Conservation (phyloP, 192 early-diverging fungal species). For the Nowakowskiella sp. region DNA sequence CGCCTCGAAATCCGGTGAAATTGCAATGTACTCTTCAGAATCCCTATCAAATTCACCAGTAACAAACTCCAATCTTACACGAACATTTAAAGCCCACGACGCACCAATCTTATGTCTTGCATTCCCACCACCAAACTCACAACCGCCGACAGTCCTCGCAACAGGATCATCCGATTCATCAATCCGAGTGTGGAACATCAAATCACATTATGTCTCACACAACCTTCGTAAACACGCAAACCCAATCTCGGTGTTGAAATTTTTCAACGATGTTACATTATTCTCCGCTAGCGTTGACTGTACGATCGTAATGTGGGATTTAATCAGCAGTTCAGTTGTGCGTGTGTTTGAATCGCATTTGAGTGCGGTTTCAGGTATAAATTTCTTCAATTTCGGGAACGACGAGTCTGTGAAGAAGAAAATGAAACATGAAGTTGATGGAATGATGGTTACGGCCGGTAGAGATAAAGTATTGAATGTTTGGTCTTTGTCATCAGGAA, state of each 20-base stretch:
- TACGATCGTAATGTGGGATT: constrained; percentile 83
- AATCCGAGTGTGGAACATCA: constrained; percentile 94
- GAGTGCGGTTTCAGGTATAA: constrained; percentile 84
- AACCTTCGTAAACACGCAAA: constrained; percentile 90
- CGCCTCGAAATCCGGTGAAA: too few relatives aligned
- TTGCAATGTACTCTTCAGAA: too few relatives aligned
- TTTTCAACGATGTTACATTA: constrained; percentile 57
- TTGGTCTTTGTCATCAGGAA: constrained; percentile 66
- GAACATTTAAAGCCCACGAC: constrained; percentile 67
- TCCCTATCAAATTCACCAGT: too few relatives aligned
- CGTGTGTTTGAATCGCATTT: constrained; percentile 72
- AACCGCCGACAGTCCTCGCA: constrained; percentile 83
- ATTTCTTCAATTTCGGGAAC: too few relatives aligned
- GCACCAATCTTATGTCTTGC: constrained; percentile 90
- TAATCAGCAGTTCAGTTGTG: constrained; percentile 33
- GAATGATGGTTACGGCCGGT: constrained; percentile 67
- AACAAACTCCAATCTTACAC: too few relatives aligned
- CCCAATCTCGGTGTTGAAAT: constrained; percentile 75
- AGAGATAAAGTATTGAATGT: constrained; percentile 88
- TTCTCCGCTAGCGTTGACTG: constrained; percentile 88
- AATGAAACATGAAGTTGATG: constrained; percentile 54
- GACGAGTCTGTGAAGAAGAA: too few relatives aligned
- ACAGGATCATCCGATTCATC: constrained; percentile 94
- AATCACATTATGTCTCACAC: constrained; percentile 87
- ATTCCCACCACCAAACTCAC: constrained; percentile 68